Base-by-base conservation (phyloP, 352 stramenopile genomes). In the Phytophthora sp. region DNA sequence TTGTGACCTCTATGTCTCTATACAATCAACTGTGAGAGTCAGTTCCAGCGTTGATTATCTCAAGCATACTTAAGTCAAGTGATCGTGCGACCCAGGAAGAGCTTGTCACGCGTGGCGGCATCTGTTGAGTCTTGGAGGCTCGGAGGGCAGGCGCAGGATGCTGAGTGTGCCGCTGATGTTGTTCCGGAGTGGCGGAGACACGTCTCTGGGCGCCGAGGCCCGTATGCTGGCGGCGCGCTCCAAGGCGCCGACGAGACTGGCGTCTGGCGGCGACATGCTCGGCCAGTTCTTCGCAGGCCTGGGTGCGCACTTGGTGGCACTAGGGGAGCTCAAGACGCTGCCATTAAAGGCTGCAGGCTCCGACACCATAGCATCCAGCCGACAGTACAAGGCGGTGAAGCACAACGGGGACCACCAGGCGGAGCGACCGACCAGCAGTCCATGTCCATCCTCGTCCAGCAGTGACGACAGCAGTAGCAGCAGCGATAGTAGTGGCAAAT, bases 401-500 rank as follows among this genome's bases (percentile, higher is more conserved):
- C n/a, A 36, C 33, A 66, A 38, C 6, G 42, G 44, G 26, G 44
- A 59, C 45, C 27, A 59, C 55, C 57, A 76, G 62, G n/a, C n/a
- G n/a, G 42, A 82, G 54, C 41, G 69, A 64, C 35, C 76, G 26
- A 39, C 41, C 26, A 75, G 66, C 30, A 86, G 77, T 67, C 72
- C 69, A 9, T 78, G 58, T 52, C 72, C 77, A 3, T 80, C 72
- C 15, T 78, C 71, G 23, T 80, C 60, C 39, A 77, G 36, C 52
- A 79, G 65, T 31, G 72, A 47, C 18, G 31, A 13, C 31, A 56
- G 49, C 35, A 79, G 68, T 29, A 72, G 63, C 18, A 76, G 55
- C 53, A 80, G 38, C 29, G 64, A 57, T 21, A 83, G 29, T 38
- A 76, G 65, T 46, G 69, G 49, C 38, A 84, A 66, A 16, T 77